Percentiles rank a stretch among this genome's conserved stretches.
Evolutionary conservation across 2,329 filamentous ascomycete genomes (phyloP).

Genomic region (Neonectria sp.): DNA sequence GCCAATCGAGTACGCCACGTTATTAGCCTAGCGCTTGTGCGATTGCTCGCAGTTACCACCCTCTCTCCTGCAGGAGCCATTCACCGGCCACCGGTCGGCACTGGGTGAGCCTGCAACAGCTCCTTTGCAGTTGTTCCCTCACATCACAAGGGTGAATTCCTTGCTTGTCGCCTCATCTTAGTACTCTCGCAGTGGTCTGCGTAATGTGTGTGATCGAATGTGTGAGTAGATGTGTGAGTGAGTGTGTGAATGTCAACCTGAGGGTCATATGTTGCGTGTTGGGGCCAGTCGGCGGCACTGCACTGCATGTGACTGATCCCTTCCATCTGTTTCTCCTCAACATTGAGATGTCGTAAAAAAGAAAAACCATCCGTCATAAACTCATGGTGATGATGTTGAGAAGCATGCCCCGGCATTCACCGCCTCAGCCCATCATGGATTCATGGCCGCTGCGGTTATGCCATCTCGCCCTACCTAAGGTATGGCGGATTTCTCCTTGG

Average conservation of each 20-base stretch:
- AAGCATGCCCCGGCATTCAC: constrained; percentile 33
- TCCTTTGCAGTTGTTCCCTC: constrained; percentile 19
- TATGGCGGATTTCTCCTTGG: constrained; percentile 24
- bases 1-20: constrained; percentile 15
- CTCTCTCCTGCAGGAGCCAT: constrained; percentile 25
- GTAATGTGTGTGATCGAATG: not conserved
- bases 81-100: constrained; percentile 23
- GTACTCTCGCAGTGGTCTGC: not conserved
- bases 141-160: constrained; percentile 5
- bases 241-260: not conserved
- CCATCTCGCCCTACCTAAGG: constrained; percentile 25
- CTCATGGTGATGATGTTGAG: constrained; percentile 32
- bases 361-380: constrained; percentile 17
- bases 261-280: constrained; percentile 1
- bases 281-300: not conserved
- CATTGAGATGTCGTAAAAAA: constrained; percentile 17
- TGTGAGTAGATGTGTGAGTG: not conserved
- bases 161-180: not conserved
- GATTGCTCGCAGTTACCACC: constrained; percentile 33
- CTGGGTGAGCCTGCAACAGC: constrained; percentile 15
- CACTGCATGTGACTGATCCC: constrained; percentile 3
- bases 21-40: constrained; percentile 30
- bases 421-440: constrained; percentile 30
- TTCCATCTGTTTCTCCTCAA: constrained; percentile 7
- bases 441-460: constrained; percentile 24